Conservation (phyloP, 1,139 yeast species). For the Blastobotrys serpentis region DNA sequence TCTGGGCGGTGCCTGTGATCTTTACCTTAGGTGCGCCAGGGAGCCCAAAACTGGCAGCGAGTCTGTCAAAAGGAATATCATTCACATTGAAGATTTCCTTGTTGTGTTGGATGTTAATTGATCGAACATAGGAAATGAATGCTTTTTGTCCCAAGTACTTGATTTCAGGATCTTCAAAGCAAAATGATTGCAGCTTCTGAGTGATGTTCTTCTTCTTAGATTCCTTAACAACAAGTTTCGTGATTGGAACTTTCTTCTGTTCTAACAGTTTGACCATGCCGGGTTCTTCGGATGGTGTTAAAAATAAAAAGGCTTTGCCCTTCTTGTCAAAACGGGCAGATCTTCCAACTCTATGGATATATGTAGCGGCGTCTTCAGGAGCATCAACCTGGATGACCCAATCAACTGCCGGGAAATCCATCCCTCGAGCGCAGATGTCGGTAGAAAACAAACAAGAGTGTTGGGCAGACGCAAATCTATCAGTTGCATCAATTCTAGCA, state of each 20-base stretch:
- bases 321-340: slow-evolving; percentile 89
- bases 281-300: slow-evolving; percentile 80
- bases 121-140: slow-evolving; percentile 82
- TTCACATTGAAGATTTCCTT: slow-evolving; percentile 75
- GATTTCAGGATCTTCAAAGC: slow-evolving; percentile 88
- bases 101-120: slow-evolving; percentile 83
- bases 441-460: slow-evolving; percentile 91
- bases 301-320: slow-evolving; percentile 82
- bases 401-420: slow-evolving; percentile 95
- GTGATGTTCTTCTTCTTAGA: slow-evolving; percentile 75
- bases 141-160: slow-evolving; percentile 96
- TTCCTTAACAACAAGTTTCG: slow-evolving; percentile 70
- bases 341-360: slow-evolving; percentile 95
- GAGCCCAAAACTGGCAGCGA: slow-evolving; percentile 83
- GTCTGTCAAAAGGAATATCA: slow-evolving; percentile 74
- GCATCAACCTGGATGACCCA: slow-evolving; percentile 97
- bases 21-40: slow-evolving; percentile 96
- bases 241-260: slow-evolving; percentile 64
- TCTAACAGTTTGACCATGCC: slow-evolving; percentile 68
- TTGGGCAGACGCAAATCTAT: slow-evolving; percentile 80
- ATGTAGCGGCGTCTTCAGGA: slow-evolving; percentile 94
- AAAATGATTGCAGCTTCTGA: slow-evolving; percentile 81
- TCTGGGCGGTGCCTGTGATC: slow-evolving; percentile 51
- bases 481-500: slow-evolving; percentile 85
- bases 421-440: slow-evolving; percentile 95